These are phyloP conservation scores for Berberis thunbergii DNA, from an alignment of 164 flowering plant genomes.

Conservation along the genomic window DNA sequence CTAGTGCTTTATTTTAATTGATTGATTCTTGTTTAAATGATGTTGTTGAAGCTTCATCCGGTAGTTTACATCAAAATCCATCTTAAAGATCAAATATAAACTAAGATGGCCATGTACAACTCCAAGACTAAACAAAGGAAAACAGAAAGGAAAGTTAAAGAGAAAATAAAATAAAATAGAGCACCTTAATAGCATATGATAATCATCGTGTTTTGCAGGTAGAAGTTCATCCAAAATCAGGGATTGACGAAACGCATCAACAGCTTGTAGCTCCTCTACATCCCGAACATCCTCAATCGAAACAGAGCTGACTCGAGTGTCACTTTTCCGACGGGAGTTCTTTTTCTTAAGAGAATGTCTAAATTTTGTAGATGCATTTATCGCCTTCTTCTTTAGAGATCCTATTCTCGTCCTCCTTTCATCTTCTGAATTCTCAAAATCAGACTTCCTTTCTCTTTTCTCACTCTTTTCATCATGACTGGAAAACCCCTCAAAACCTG, in stretches of 20 bases:
- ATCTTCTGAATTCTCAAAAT: slow-evolving; percentile 80
- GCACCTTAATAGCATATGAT: slow-evolving; percentile 84
- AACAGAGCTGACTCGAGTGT: slow-evolving; percentile 59
- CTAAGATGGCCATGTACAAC: no score
- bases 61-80: no score
- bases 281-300: slow-evolving; percentile 83
- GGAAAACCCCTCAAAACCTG: slow-evolving; percentile 53
- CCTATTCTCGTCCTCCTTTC: slow-evolving; percentile 78
- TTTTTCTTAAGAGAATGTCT: slow-evolving; percentile 82
- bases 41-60: no score
- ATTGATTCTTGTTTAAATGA: no score
- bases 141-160: neutral
- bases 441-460: slow-evolving; percentile 61
- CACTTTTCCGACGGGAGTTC: slow-evolving; percentile 50
- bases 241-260: slow-evolving; percentile 76
- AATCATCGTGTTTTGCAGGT: slow-evolving; percentile 69
- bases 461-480: slow-evolving; percentile 40
- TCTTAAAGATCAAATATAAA: no score
- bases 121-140: neutral
- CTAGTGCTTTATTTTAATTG: no score
- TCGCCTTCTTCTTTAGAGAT: slow-evolving; percentile 69
- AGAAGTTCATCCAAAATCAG: slow-evolving; percentile 72
- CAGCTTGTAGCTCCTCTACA: slow-evolving; percentile 69
- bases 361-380: slow-evolving; percentile 73
- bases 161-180: neutral